These are phyloP conservation scores for Epichloe glyceriae DNA, from an alignment of 2,329 filamentous ascomycete genomes.

Conservation along the genomic window DNA sequence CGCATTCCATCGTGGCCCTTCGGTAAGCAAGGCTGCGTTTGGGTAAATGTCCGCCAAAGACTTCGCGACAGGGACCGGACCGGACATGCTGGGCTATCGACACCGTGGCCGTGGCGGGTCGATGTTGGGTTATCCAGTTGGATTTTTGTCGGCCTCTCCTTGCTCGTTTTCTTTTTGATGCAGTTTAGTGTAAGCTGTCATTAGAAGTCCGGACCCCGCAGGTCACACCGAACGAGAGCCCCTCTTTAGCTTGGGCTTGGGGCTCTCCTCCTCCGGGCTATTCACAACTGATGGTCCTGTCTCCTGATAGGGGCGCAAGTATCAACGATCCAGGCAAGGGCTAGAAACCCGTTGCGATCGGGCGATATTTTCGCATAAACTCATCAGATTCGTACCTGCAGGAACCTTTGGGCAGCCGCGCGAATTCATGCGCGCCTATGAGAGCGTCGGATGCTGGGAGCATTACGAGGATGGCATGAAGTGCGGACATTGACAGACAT, in stretches of 20 bases:
- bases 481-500: background rate
- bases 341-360: too few relatives aligned
- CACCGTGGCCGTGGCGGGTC: background rate
- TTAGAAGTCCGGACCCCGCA: background rate
- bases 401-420: background rate
- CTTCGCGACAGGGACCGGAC: conserved; percentile 57
- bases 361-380: background rate
- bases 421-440: background rate
- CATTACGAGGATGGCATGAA: background rate
- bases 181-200: background rate
- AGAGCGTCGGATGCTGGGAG: background rate
- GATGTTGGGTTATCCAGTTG: background rate
- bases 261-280: too few relatives aligned
- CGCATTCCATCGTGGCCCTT: conserved; percentile 62
- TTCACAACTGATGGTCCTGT: too few relatives aligned
- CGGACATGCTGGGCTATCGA: conserved; percentile 28
- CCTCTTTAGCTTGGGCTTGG: too few relatives aligned
- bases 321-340: too few relatives aligned
- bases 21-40: conserved; percentile 50
- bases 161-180: background rate
- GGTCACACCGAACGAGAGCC: background rate
- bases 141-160: too few relatives aligned
- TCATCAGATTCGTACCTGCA: background rate
- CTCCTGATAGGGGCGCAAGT: too few relatives aligned
- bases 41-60: conserved; percentile 77